Conservation (phyloP, 306 rosid genomes). For the Fragaria iinumae region DNA sequence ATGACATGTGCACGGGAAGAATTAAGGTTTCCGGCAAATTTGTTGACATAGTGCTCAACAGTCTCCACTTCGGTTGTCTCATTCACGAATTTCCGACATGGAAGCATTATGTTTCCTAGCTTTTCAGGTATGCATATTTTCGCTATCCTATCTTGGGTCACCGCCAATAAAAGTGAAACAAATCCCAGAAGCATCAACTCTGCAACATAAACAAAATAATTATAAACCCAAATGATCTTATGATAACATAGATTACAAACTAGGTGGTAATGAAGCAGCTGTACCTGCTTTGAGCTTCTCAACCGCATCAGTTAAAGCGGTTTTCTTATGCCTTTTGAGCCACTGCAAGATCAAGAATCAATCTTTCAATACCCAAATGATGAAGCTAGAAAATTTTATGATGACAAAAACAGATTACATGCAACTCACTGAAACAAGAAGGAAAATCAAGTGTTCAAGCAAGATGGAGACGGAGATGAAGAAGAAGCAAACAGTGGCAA, state of each 20-base stretch:
- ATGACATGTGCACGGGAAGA: not conserved
- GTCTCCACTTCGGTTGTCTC: not conserved
- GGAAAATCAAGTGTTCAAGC: constrained; percentile 28
- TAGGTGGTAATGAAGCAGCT: not conserved
- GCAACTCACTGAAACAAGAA: constrained; percentile 23
- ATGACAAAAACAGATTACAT: not conserved
- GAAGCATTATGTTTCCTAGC: constrained; percentile 36
- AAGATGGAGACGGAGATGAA: constrained; percentile 32
- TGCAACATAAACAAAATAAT: not conserved
- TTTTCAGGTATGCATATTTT: constrained; percentile 37
- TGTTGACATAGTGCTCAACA: constrained; percentile 3
- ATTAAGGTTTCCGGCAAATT: not conserved
- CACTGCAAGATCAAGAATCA: constrained; percentile 21
- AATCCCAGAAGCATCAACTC: constrained; percentile 45
- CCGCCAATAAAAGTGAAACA: constrained; percentile 35
- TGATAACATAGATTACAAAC: not conserved
- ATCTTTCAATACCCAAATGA: not conserved
- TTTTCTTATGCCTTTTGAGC: constrained; percentile 23
- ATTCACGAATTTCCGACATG: constrained; percentile 19
- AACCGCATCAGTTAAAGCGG: constrained; percentile 30
- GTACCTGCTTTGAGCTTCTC: constrained; percentile 43
- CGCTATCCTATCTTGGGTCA: constrained; percentile 29
- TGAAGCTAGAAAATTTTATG: not conserved
- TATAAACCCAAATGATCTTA: not conserved
- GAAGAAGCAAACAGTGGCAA: constrained; percentile 34